These are phyloP conservation scores for Solanum chilense DNA, from an alignment of 257 asterid genomes.

Conservation along the genomic window DNA sequence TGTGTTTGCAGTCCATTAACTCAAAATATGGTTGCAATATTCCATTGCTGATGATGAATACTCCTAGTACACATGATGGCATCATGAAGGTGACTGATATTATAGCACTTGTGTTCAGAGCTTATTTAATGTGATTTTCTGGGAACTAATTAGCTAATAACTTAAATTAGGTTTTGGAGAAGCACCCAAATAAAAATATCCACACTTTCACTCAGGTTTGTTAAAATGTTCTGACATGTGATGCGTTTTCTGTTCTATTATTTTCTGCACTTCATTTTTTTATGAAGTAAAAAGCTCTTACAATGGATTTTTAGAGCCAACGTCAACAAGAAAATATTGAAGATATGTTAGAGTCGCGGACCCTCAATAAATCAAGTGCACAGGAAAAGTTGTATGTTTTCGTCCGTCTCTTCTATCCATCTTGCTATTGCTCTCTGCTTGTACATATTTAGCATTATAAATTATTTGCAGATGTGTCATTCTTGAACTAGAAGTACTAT, in stretches of 20 bases:
- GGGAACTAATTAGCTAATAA: slow-evolving; percentile 16
- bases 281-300: background rate
- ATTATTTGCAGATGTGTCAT: background rate
- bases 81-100: slow-evolving; percentile 48
- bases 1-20: slow-evolving; percentile 51
- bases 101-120: background rate
- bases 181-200: slow-evolving; percentile 57
- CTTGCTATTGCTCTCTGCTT: background rate
- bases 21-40: slow-evolving; percentile 67
- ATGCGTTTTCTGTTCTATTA: background rate
- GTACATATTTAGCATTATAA: background rate
- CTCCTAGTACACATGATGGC: slow-evolving; percentile 36
- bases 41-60: slow-evolving; percentile 65
- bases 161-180: slow-evolving; percentile 57
- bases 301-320: slow-evolving; percentile 26
- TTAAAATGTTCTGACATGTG: background rate
- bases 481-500: background rate
- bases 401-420: background rate
- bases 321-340: slow-evolving; percentile 19
- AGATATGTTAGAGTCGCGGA: slow-evolving; percentile 8
- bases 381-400: slow-evolving; percentile 43
- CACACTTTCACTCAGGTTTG: slow-evolving; percentile 59
- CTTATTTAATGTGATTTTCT: background rate
- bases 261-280: background rate
- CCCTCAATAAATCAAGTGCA: slow-evolving; percentile 7